phyloP scores from a whole-genome alignment of 805 yeast genomes.

The Dipodascus geniculatus region DNA sequence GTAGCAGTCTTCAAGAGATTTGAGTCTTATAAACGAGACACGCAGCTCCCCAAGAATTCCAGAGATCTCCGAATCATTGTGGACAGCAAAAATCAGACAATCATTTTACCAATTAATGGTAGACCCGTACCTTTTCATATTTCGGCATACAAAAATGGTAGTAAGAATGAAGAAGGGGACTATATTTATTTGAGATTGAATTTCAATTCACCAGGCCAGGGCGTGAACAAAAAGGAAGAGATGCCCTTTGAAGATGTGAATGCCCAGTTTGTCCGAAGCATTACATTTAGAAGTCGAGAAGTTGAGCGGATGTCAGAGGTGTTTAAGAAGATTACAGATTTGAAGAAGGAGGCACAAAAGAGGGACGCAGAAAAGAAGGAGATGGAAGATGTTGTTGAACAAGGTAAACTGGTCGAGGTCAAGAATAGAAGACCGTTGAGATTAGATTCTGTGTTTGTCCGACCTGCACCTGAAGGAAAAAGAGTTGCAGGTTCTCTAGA shows the following conservation, averaged over 20 bases:
- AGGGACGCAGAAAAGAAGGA: slow-evolving; percentile 85
- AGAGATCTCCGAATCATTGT: slow-evolving; percentile 78
- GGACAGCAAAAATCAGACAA: slow-evolving; percentile 79
- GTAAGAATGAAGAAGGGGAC: slow-evolving; percentile 93
- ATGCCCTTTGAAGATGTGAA: slow-evolving; percentile 70
- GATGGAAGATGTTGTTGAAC: slow-evolving; percentile 87
- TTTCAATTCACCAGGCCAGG: slow-evolving; percentile 71
- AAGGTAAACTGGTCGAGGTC: slow-evolving; percentile 74
- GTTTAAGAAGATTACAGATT: slow-evolving; percentile 77
- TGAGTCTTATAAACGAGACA: slow-evolving; percentile 87
- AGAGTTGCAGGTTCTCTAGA: slow-evolving; percentile 84
- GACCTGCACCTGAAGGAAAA: slow-evolving; percentile 97
- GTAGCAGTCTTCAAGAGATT: slow-evolving; percentile 77
- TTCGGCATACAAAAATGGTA: slow-evolving; percentile 85
- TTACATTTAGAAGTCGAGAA: slow-evolving; percentile 82
- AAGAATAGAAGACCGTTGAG: slow-evolving; percentile 77
- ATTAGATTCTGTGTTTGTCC: slow-evolving; percentile 76
- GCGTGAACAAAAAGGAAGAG: slow-evolving; percentile 54
- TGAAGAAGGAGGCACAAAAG: slow-evolving; percentile 84
- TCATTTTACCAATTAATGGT: slow-evolving; percentile 83
- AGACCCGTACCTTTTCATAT: slow-evolving; percentile 97
- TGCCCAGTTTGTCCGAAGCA: slow-evolving; percentile 56
- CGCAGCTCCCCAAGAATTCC: slow-evolving; percentile 78
- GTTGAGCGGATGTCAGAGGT: slow-evolving; percentile 85
- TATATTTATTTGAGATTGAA: slow-evolving; percentile 82